Base-by-base conservation (phyloP, 495 filamentous ascomycete species). In the Neurospora sp. region DNA sequence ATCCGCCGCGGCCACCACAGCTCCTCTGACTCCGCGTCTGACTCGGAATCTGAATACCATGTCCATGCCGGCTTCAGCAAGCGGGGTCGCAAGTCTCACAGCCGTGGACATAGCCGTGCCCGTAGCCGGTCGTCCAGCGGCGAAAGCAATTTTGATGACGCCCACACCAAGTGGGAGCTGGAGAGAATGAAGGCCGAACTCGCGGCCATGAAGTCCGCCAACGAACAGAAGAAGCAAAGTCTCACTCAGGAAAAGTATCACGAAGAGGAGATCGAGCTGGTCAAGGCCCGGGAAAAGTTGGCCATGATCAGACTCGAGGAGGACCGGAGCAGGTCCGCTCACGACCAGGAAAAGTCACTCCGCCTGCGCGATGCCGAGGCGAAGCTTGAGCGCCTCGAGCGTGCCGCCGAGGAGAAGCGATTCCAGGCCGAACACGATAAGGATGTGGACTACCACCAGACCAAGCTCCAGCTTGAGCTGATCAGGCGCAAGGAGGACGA, bases 401-500 rank as follows among this genome's bases (percentile, higher is more conserved):
- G 41, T 59, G 70, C 46, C 3, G 70, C 40, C 18, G 70, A 71
- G 35, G 70, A 46, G 22, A 61, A 37, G 22, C 70, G 70, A 11
- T 66, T 66, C 53, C 53, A 66, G 53, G 39, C 22, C 31, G 42
- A 71, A 3, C 39, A 74, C 53, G 68, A 72, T 48, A 77, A 77
- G 40, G 39, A 66, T 18, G 27, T 72, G 10, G 78, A 79, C 70
- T 71, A 70, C 11, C 44, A 48, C 40, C 70, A 61, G 31, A 48
- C 73, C 73, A 68, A 73, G 53, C 59, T 53, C 39, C 72, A 76
- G 72, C 74, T 79, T 71, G 69, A 77, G 38, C 81, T 80, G 70
- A 79, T 82, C 40, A 77, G 79, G 66, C 73, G 79, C 41, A 80
- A 84, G 8, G 83, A 83, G 41, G 82, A 91, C 74, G 81, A 82